Percentiles rank a stretch among this genome's conserved stretches.
phyloP scores from a whole-genome alignment of 345 rosid species.

The Cardamine resedifolia region DNA sequence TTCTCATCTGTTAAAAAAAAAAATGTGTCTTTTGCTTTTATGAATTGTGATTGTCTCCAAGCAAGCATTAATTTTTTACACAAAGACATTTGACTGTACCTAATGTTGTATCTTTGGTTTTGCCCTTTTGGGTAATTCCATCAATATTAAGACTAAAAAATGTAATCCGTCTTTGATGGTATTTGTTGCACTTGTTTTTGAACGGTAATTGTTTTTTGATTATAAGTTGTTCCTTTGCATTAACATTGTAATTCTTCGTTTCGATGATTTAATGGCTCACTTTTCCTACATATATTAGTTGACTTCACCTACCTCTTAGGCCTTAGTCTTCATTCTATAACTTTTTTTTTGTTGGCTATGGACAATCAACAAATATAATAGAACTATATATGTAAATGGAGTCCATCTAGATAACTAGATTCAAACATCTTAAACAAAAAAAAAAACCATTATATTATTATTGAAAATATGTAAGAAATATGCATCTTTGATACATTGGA shows the following conservation, averaged over 20 bases:
- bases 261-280: constrained; percentile 6
- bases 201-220: too few species aligned
- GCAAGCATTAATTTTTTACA: neutral
- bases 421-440: too few species aligned
- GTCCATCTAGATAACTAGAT: neutral
- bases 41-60: neutral
- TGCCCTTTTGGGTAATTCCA: constrained; percentile 7
- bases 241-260: neutral
- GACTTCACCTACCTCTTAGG: too few species aligned
- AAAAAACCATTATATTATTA: neutral
- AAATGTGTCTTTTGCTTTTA: neutral
- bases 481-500: neutral
- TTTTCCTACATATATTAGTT: neutral
- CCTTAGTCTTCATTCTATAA: neutral
- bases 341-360: neutral
- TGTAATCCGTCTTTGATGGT: neutral
- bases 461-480: neutral
- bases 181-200: neutral
- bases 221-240: neutral
- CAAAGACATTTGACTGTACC: neutral
- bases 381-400: neutral
- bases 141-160: neutral
- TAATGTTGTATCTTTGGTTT: neutral
- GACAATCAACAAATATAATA: neutral
- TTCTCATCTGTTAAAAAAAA: too few species aligned